Percentiles rank a stretch among this genome's conserved stretches.
Conservation (phyloP, 805 yeast species). For the Peterozyma xylosa region DNA sequence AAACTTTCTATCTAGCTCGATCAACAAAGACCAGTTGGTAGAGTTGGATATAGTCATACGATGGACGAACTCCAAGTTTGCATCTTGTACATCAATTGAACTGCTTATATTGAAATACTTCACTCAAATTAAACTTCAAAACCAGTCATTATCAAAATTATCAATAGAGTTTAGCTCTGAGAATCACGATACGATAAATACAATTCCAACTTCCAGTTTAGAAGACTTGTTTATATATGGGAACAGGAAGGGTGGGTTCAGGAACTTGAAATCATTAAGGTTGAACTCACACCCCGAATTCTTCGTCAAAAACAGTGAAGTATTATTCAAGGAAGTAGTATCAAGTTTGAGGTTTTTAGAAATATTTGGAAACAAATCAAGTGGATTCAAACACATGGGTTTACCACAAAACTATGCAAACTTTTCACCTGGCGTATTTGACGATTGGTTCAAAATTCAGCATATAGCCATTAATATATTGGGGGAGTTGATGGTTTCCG, state of each 20-base stretch:
- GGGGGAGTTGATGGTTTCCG: slow-evolving; percentile 5
- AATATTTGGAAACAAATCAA: slow-evolving; percentile 23
- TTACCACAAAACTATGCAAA: slow-evolving; percentile 17
- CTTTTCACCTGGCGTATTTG: slow-evolving; percentile 29
- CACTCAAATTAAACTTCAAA: background rate
- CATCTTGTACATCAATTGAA: background rate
- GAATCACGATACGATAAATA: background rate
- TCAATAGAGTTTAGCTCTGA: slow-evolving; percentile 2
- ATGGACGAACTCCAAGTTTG: slow-evolving; percentile 4
- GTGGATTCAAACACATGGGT: slow-evolving; percentile 20
- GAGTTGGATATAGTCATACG: slow-evolving; percentile 1
- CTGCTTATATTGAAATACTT: background rate
- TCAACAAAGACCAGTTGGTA: background rate
- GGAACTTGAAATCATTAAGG: slow-evolving; percentile 1
- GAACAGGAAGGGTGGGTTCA: background rate
- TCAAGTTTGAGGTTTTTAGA: slow-evolving; percentile 18
- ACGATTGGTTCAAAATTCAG: slow-evolving; percentile 33
- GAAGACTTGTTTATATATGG: background rate
- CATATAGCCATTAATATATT: slow-evolving; percentile 26
- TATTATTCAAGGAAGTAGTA: slow-evolving; percentile 7
- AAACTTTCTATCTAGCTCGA: background rate
- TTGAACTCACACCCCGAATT: background rate
- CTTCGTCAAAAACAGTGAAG: background rate
- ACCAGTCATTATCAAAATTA: background rate
- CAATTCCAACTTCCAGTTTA: background rate